Percentiles rank a stretch among this genome's conserved stretches.
Evolutionary conservation across 176 grass and related monocot genomes (phyloP).

Genomic region (Secale cereale): DNA sequence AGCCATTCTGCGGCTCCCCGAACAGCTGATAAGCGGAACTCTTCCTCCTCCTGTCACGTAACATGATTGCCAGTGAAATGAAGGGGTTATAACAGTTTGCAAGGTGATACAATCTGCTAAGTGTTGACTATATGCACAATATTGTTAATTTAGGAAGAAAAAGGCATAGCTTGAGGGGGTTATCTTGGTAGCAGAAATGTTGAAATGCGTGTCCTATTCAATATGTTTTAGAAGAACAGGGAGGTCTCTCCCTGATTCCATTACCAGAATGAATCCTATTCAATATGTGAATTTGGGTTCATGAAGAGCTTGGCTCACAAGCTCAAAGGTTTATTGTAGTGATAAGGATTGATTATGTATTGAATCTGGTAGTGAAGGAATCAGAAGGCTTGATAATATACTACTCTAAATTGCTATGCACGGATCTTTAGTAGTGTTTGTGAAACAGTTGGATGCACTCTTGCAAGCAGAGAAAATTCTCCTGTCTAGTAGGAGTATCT

Average conservation of each 20-base stretch:
- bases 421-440: not conserved
- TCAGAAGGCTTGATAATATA: not conserved
- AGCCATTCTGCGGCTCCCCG: not conserved
- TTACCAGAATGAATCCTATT: no score
- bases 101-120: not conserved
- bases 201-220: not conserved
- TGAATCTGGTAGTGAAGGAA: not conserved
- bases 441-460: not conserved
- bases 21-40: slow-evolving; percentile 3
- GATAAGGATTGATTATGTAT: no score
- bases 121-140: not conserved
- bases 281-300: not conserved
- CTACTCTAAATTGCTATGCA: no score
- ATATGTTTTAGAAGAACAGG: no score
- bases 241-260: no score
- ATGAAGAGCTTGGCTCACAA: not conserved
- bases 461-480: not conserved
- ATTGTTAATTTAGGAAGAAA: no score
- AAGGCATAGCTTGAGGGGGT: no score
- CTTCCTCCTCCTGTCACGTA: slow-evolving; percentile 9
- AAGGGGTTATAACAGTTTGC: not conserved
- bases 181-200: not conserved
- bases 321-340: not conserved
- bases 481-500: not conserved
- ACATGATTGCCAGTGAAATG: not conserved